Evolutionary conservation across 2,329 filamentous ascomycete species (phyloP), one percentile per base, ranked within the genome.

Genomic region (Chaetomiaceae sp.): DNA sequence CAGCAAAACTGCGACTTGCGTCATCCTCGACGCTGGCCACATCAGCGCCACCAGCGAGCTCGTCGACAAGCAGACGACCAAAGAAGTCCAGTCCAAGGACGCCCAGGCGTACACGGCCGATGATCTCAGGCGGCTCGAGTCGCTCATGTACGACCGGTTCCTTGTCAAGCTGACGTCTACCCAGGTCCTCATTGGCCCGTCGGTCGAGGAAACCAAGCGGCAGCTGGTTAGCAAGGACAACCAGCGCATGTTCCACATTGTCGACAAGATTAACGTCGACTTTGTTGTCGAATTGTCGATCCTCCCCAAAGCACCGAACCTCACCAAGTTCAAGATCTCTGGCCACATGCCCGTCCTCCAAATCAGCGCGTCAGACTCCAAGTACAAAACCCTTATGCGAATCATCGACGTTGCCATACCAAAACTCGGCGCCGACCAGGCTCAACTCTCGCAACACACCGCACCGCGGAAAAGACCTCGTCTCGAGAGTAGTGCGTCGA

Each of bases 121-220:
- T 54, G 95, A 99, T 64, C 89, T 89, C 66, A 85, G 87, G 66
- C 82, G 85, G 40, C 80, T 99, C 4, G 90, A 97, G 66, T 87
- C 86, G 14, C 76, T 96, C 60, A 95, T 99, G 87, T 99, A 99
- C 65, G 93, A 99, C 75, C 93, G 90, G 49, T 99, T 99, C 67
- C 75, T 89, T 37, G 81, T 99, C 60, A 95, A 95, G 64, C 76
- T 99, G 23, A 86, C 95, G 17, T 95, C 92, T 0, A 99, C 93
- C 0, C 93, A 99, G 68, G 83, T 99, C 16, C 78, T 99, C 39
- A 96, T 99, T 56, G 93, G 93, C 0, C 90, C 91, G 0, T 95
- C 92, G 0, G 89, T 99, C 42, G 86, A 95, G 48, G 87, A 89
- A 58, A 93, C 95, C 0, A 93, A 92, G 64, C 78, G 83, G 4